These are phyloP conservation scores for Effrenium voratum DNA, from an alignment of 73 alveolate species.

Conservation along the genomic window DNA sequence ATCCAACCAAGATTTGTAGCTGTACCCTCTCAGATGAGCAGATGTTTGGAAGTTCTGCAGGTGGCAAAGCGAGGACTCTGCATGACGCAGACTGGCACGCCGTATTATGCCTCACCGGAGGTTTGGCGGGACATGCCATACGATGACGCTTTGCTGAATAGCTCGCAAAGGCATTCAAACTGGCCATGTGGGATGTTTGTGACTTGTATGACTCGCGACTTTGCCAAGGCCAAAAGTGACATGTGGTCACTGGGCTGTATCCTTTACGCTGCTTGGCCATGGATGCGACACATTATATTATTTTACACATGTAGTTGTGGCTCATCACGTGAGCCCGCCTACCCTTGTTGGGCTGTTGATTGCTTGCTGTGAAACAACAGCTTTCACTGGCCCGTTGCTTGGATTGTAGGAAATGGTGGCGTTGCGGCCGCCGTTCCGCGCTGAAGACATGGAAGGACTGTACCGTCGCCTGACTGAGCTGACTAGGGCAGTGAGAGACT, in stretches of 20 bases:
- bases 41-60: constrained; percentile 17
- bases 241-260: constrained; percentile 93
- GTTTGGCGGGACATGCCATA: constrained; percentile 94
- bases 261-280: constrained; percentile 30
- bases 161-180: not conserved
- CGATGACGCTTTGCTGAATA: constrained; percentile 28
- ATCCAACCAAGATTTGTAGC: too few species aligned
- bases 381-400: not conserved
- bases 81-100: constrained; percentile 93
- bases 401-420: constrained; percentile 95
- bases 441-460: constrained; percentile 96
- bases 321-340: not conserved
- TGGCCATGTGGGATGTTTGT: not conserved
- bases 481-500: not conserved
- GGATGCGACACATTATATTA: not conserved
- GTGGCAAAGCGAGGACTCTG: constrained; percentile 94
- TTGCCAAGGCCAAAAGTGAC: constrained; percentile 87
- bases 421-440: constrained; percentile 96
- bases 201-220: not conserved
- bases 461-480: constrained; percentile 93
- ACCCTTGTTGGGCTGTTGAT: too few species aligned
- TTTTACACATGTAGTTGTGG: not conserved
- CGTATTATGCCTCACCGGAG: constrained; percentile 93
- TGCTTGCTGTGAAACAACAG: too few species aligned
- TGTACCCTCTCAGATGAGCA: too few species aligned